Conservation (phyloP, 1,139 yeast species). For the Pichia cactophila region DNA sequence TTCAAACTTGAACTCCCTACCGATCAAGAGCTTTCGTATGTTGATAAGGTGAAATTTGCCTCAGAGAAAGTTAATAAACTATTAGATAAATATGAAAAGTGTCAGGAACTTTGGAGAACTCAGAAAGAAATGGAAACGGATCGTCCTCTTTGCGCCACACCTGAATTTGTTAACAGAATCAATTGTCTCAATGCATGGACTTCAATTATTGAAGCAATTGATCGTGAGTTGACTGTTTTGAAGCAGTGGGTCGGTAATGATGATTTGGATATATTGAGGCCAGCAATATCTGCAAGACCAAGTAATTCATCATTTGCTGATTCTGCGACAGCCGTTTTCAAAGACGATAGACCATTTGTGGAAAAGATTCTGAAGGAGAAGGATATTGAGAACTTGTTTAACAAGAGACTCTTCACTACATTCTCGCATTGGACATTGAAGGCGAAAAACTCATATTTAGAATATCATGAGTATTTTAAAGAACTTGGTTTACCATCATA, state of each 20-base stretch:
- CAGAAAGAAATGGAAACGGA: constrained; percentile 70
- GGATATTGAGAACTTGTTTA: constrained; percentile 63
- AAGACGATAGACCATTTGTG: constrained; percentile 66
- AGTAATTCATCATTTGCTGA: not conserved
- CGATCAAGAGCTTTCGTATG: constrained; percentile 24
- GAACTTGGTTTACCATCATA: constrained; percentile 72
- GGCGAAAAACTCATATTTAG: constrained; percentile 64
- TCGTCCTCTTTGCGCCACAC: constrained; percentile 62
- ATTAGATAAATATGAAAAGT: constrained; percentile 56
- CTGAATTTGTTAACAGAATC: constrained; percentile 56
- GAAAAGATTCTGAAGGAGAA: constrained; percentile 83
- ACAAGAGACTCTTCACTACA: constrained; percentile 47
- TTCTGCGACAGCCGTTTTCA: constrained; percentile 26
- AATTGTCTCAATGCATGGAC: constrained; percentile 84
- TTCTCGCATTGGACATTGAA: constrained; percentile 71
- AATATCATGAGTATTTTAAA: constrained; percentile 55
- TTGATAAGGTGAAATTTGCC: constrained; percentile 24
- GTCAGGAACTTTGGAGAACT: constrained; percentile 77
- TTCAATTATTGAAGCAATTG: constrained; percentile 64
- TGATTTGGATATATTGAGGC: constrained; percentile 47
- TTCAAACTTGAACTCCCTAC: constrained; percentile 44
- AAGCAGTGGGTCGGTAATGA: constrained; percentile 74
- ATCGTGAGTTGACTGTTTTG: constrained; percentile 49
- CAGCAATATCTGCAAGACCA: constrained; percentile 2
- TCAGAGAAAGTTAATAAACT: constrained; percentile 46